Conservation (phyloP, 208 protist genomes). For the Trypanosoma boissoni region DNA sequence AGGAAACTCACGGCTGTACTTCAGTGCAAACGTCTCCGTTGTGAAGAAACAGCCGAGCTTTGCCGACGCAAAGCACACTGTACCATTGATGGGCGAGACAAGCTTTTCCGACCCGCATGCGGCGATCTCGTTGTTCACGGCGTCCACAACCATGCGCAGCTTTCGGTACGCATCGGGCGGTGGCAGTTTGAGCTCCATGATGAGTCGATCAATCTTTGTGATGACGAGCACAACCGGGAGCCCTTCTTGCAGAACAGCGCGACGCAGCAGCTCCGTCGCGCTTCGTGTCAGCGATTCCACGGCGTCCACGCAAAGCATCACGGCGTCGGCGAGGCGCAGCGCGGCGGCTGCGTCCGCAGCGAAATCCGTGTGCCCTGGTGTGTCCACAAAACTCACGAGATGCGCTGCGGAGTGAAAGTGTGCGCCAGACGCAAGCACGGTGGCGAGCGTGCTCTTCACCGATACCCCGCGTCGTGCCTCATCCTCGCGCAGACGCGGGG, state of each 20-base stretch:
- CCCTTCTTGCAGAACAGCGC: constrained; percentile 69
- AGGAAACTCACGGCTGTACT: constrained; percentile 88
- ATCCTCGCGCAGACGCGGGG: constrained; percentile 53
- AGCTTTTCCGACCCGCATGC: constrained; percentile 37
- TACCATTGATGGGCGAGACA: constrained; percentile 82
- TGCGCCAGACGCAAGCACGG: constrained; percentile 40
- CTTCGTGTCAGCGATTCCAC: constrained; percentile 93
- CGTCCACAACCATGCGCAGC: constrained; percentile 94
- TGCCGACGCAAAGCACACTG: constrained; percentile 89
- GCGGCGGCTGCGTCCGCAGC: constrained; percentile 92
- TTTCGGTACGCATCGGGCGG: constrained; percentile 98
- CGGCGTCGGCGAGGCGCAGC: constrained; percentile 95
- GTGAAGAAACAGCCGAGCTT: constrained; percentile 93
- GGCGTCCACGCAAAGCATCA: constrained; percentile 96
- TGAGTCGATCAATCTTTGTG: constrained; percentile 98
- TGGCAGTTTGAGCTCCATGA: constrained; percentile 98
- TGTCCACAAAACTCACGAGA: constrained; percentile 98
- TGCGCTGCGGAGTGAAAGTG: constrained; percentile 46
- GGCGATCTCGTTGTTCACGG: constrained; percentile 93
- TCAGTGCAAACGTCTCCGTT: constrained; percentile 92
- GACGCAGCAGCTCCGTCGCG: constrained; percentile 83
- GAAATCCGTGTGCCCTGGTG: constrained; percentile 98
- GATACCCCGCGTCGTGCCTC: constrained; percentile 63
- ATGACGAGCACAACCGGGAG: constrained; percentile 93
- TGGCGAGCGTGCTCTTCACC: constrained; percentile 68